Evolutionary conservation across 192 early-diverging fungal species (phyloP), one percentile per base, ranked within the genome.

Genomic region (Backusella liffmaniae): DNA sequence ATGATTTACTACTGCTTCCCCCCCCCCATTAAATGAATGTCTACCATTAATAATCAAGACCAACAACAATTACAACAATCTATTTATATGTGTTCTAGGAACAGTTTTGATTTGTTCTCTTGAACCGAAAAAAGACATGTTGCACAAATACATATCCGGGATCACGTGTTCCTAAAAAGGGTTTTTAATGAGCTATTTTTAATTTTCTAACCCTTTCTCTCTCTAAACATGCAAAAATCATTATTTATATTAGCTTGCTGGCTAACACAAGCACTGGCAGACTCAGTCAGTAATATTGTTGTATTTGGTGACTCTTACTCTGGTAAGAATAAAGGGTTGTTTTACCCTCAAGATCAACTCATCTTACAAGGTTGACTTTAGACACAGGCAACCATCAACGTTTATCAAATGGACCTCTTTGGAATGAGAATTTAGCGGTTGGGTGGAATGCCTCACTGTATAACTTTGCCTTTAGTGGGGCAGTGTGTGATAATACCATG

Each of bases 241-340:
- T 13, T 18, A 23, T 65, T 30, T 65, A 71, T 44, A 72, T 36
- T 66, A 10, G 18, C 16, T 36, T 70, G 10, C 37, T 70, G 37
- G 21, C 9, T 70, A 44, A 29, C 46, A 30, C 44, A 12, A 29
- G 15, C 32, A 8, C 15, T 36, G 32, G 18, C 56, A 30, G 70
- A 68, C 9, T 13, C 26, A 29, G 32, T 78, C 10, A 83, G 79
- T 7, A 77, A 79, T 72, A 34, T 83, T n/a, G 82, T 83, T 26
- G 76, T 83, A 15, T 79, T 83, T 77, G 82, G 82, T 36, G 82
- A 83, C 66, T 79, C 78, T 5, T 80, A 80, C 53, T 77, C 82
- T 41, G 81, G 80, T 78, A 78, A 59, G 29, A 34, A 42, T 56
- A 3, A 12, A 49, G 36, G 16, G 32, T 32, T n/a, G 56, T 23